Base-by-base conservation (phyloP, 768 basidiomycete genomes). In the Saitozyma sp. region DNA sequence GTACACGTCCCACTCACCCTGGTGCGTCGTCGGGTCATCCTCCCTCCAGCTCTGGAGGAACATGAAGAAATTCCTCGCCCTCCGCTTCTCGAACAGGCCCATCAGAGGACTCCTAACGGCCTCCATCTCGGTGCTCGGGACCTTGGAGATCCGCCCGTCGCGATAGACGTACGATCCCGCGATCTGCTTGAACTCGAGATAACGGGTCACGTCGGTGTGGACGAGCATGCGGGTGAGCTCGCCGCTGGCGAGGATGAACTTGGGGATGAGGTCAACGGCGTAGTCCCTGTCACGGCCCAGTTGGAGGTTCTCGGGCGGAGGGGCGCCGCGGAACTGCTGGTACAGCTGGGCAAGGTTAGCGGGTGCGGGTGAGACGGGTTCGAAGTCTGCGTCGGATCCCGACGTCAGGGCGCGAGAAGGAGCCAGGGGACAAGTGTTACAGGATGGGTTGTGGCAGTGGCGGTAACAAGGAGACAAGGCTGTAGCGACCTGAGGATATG, bases 111-210 rank as follows among this genome's bases (percentile, higher is more conserved):
- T 92, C 81, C 82, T 88, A 61, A 97, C 89, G 9, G 96, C 96
- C 83, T 99, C 96, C 84, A 94, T 88, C 83, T 98, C 94, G 7
- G 92, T 97, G 74, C 89, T 89, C 40, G 96, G 96, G 9, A 99
- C 96, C 81, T 99, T 99, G 64, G 91, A 92, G 81, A 99, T 96
- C 82, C 81, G 90, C 55, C 93, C 92, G 80, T 98, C 95, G 58
- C 95, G 88, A 80, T 93, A 97, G 62, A 99, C 96, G 81, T 89
- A 99, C 78, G 91, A 93, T 58, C 95, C 96, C 0, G 96, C 92
- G 81, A 99, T 97, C 83, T 97, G 95, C 84, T 98, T 99, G 85
- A 99, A 99, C 79, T 98, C 96, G 75, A 99, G 88, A 82, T 99
- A 99, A 64, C 93, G 89, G 48, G 91, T 94, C 65, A 99, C 96